Evolutionary conservation across 192 early-diverging fungal species (phyloP), one percentile per base, ranked within the genome.

Genomic region (Coemansia sp.): DNA sequence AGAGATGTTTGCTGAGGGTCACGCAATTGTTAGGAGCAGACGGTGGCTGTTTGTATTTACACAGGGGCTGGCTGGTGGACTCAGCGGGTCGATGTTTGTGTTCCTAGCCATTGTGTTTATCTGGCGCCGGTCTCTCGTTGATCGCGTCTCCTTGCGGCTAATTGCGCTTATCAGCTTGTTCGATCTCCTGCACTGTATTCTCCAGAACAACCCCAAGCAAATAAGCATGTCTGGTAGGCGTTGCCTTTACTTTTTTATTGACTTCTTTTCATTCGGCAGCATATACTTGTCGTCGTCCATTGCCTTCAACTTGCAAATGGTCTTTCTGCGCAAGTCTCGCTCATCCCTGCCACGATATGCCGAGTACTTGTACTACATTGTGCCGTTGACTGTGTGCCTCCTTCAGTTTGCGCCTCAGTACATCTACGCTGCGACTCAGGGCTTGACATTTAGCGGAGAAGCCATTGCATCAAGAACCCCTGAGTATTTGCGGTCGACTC

Each of bases 301-400:
- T 39, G 75, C 75, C 6, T 77, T 72, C 39, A 77, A 77, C 39
- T 24, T 77, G 49, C 75, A 77, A 19, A 77, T 77, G 70, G 42
- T 62, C 5, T 77, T 77, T 42, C 62, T 68, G 1, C 62, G 69
- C 35, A 65, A 43, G 8, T 68, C 65, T 4, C 60, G 47, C 15
- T 32, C 31, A 4, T 61, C 62, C 8, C 41, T 77, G 15, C 75
- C 75, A 9, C n/a, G 36, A 4, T 77, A 77, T 42, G 49, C 59
- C 14, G 70, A 77, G 59, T 68, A 67, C 29, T 19, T 77, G 39
- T 77, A 77, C 41, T 77, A 66, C 29, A 45, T 51, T 3, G 62
- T 73, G 17, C 67, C 76, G 14, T 62, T 69, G 0, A 14, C 46
- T 1, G 59, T 73, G 6, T 11, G 58, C 3, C 1, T 59, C 6